Conservation (phyloP, 73 alveolate species). For the Vitrella brassicaformis region DNA sequence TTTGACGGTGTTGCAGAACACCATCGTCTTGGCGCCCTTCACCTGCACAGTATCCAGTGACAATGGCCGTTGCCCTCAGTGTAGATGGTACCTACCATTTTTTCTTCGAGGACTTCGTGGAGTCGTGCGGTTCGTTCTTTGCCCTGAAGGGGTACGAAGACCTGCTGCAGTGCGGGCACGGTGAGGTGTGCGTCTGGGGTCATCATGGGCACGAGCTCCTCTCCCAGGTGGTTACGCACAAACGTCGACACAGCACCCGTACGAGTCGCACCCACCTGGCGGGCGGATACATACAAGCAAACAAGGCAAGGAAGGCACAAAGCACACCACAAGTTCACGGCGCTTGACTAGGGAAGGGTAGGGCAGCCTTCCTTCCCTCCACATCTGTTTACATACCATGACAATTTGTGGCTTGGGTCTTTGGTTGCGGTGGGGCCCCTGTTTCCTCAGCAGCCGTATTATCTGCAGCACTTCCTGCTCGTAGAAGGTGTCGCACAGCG, state of each 20-base stretch:
- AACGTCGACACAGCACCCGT: constrained; percentile 26
- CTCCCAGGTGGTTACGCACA: constrained; percentile 6
- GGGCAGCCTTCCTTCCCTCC: too few species aligned
- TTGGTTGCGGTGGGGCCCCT: too few species aligned
- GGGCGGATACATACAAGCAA: too few species aligned
- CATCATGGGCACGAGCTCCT: constrained; percentile 19
- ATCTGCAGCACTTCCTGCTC: constrained; percentile 4
- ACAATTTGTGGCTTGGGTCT: too few species aligned
- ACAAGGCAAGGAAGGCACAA: too few species aligned
- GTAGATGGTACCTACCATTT: background rate
- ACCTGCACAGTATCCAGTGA: background rate
- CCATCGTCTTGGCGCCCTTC: constrained; percentile 13
- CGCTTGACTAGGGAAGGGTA: too few species aligned
- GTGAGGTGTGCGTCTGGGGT: constrained; percentile 36
- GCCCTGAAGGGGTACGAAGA: background rate
- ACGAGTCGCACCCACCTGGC: constrained; percentile 33
- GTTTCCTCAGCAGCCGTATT: background rate
- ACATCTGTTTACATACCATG: too few species aligned
- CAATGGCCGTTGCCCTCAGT: too few species aligned
- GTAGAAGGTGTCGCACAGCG: constrained; percentile 20
- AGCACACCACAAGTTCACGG: too few species aligned
- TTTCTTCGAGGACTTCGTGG: background rate
- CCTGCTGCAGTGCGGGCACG: constrained; percentile 19
- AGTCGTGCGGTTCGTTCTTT: background rate
- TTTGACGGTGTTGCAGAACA: constrained; percentile 17